Percentiles rank a stretch among this genome's conserved stretches.
Conservation (phyloP, 192 early-diverging fungal species). For the Backusella liffmaniae region DNA sequence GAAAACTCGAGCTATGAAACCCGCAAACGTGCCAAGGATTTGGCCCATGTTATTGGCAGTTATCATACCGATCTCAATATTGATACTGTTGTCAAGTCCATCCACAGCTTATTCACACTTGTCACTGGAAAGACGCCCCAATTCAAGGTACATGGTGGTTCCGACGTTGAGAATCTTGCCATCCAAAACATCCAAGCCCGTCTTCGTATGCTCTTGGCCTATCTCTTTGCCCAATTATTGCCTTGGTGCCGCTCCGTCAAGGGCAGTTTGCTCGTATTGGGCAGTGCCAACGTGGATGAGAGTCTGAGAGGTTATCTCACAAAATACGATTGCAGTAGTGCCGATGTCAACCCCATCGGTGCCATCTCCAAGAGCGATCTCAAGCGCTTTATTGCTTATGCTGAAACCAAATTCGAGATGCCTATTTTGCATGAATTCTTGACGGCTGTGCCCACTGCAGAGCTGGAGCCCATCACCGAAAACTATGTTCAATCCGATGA, state of each 20-base stretch:
- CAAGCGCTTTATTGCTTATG: conserved; percentile 76
- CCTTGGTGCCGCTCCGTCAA: conserved; percentile 74
- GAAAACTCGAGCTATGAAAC: conserved; percentile 88
- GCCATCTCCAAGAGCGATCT: conserved; percentile 90
- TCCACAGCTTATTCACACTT: conserved; percentile 72
- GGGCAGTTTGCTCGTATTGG: conserved; percentile 87
- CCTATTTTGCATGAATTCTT: conserved; percentile 78
- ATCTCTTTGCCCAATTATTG: conserved; percentile 94
- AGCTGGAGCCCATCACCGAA: conserved; percentile 88
- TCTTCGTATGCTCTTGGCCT: conserved; percentile 92
- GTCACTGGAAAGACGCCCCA: conserved; percentile 73
- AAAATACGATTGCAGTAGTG: conserved; percentile 98
- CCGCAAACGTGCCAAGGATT: conserved; percentile 67
- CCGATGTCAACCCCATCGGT: conserved; percentile 97
- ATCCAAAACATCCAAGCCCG: conserved; percentile 98
- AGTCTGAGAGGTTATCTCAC: conserved; percentile 95
- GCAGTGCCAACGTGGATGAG: conserved; percentile 98
- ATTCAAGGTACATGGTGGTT: conserved; percentile 86
- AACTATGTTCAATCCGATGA: conserved; percentile 89
- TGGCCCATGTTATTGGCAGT: conserved; percentile 84
- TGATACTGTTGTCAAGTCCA: conserved; percentile 74
- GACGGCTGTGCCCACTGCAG: conserved; percentile 87
- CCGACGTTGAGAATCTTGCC: conserved; percentile 85
- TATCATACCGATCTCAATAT: conserved; percentile 92
- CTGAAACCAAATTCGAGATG: conserved; percentile 61